Evolutionary conservation across 2,329 filamentous ascomycete species (phyloP).

Genomic region (Macrophomina phaseolina): DNA sequence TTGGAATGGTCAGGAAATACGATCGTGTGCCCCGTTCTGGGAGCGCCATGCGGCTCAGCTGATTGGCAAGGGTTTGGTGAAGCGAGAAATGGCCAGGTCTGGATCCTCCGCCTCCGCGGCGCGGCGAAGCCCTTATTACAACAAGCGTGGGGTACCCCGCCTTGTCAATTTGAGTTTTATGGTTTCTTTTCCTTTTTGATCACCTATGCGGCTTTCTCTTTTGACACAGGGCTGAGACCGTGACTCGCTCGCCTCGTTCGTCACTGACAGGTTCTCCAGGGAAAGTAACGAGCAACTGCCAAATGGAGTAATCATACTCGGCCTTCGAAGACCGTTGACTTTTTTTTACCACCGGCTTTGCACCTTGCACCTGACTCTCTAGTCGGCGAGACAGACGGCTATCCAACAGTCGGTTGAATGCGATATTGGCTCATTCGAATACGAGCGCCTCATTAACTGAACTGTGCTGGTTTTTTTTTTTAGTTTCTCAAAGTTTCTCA

Average conservation of each 20-base stretch:
- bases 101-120: neutral
- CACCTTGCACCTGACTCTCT: neutral
- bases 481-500: too few species aligned
- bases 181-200: neutral
- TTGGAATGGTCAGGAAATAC: neutral
- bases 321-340: neutral
- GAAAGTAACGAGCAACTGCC: neutral
- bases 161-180: neutral
- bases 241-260: too few species aligned
- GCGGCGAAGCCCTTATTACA: neutral
- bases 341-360: neutral
- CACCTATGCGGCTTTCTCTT: too few species aligned
- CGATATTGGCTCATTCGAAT: neutral
- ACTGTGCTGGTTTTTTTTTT: too few species aligned
- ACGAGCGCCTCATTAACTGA: neutral
- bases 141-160: too few species aligned
- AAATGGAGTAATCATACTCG: neutral
- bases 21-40: neutral
- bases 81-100: slow-evolving; percentile 19
- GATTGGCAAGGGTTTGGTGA: slow-evolving; percentile 1
- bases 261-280: neutral
- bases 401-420: too few species aligned
- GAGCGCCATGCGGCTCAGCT: neutral
- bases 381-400: slow-evolving; percentile 1
- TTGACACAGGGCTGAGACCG: too few species aligned